Evolutionary conservation across 179 eudicot species (phyloP), one percentile per base, ranked within the genome.

Genomic region (Actinidia chinensis): DNA sequence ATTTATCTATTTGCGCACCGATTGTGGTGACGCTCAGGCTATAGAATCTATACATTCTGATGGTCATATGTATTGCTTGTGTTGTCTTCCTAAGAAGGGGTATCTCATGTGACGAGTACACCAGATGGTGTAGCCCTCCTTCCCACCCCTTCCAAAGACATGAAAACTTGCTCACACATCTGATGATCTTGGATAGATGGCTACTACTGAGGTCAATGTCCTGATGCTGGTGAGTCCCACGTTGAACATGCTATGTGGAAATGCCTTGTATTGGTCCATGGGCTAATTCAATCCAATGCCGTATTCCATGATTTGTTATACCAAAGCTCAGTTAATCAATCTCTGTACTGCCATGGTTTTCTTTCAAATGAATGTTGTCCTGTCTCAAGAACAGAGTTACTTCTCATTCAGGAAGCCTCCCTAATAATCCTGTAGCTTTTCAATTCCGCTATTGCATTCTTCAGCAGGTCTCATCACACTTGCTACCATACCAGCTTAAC

Each of bases 301-400:
- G 44, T 56, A 92, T 83, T 68, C 60, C 0, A 71, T 61, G n/a
- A 9, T 77, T 65, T 2, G 60, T 73, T 4, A 50, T 56, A 46
- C 58, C 79, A 25, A 36, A 76, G 48, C 73, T 84, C 88, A 72
- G 77, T 68, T n/a, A 5, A 68, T 61, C 77, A 92, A 74, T 88
- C 90, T 86, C 79, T 82, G 83, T 28, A 85, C 79, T 10, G 75
- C 90, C 15, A 11, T 42, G 20, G 97, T 83, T 82, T n/a, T 90
- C 89, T 83, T 92, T 94, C 51, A 90, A 22, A 94, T 89, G 1
- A 36, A 92, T 86, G 52, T 90, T 83, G 43, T n/a, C 91, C 94
- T 7, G 89, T 83, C 77, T 88, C 82, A 90, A 44, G 82, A 87
- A 86, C 1, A 74, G 71, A 20, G 74, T 28, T 10, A 89, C 90